Conservation (phyloP, 2,329 filamentous ascomycete genomes). For the Thermoascus crustaceus region DNA sequence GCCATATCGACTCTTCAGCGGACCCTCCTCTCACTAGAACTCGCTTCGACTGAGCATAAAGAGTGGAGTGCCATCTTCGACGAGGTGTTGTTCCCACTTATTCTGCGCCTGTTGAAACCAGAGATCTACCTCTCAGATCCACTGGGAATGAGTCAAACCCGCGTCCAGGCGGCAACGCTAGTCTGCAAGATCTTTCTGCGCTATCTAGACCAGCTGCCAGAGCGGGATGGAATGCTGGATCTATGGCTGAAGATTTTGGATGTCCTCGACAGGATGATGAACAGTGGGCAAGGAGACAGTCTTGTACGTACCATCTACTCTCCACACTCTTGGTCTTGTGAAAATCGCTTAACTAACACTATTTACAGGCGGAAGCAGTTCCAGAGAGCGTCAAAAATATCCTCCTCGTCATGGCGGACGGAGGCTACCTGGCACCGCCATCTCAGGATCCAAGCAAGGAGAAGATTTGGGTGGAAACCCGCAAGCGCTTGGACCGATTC, state of each 20-base stretch:
- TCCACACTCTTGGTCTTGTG: no score
- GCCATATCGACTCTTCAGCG: slow-evolving; percentile 81
- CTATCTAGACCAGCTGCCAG: slow-evolving; percentile 75
- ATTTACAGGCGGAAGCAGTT: slow-evolving; percentile 74
- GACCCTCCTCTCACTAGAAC: slow-evolving; percentile 72
- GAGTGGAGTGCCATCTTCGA: slow-evolving; percentile 95
- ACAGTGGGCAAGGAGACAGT: slow-evolving; percentile 85
- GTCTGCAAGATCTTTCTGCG: slow-evolving; percentile 94
- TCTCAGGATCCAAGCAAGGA: slow-evolving; percentile 41
- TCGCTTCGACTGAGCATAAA: slow-evolving; percentile 73
- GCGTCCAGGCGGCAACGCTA: slow-evolving; percentile 82
- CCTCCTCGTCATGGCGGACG: slow-evolving; percentile 86
- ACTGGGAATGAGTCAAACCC: slow-evolving; percentile 88
- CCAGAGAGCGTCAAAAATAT: slow-evolving; percentile 95
- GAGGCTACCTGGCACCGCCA: slow-evolving; percentile 71
- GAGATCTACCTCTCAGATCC: slow-evolving; percentile 90
- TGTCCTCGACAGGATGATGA: slow-evolving; percentile 93
- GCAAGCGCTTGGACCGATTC: slow-evolving; percentile 52
- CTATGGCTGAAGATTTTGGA: slow-evolving; percentile 89
- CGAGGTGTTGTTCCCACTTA: slow-evolving; percentile 87
- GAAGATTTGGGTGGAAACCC: slow-evolving; percentile 54
- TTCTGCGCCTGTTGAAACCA: slow-evolving; percentile 78
- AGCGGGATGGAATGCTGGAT: slow-evolving; percentile 82
- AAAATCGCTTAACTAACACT: no score
- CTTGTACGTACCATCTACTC: slow-evolving; percentile 50